Evolutionary conservation across 495 filamentous ascomycete genomes (phyloP).

Genomic region (Hypoxylon lienhwacheense): DNA sequence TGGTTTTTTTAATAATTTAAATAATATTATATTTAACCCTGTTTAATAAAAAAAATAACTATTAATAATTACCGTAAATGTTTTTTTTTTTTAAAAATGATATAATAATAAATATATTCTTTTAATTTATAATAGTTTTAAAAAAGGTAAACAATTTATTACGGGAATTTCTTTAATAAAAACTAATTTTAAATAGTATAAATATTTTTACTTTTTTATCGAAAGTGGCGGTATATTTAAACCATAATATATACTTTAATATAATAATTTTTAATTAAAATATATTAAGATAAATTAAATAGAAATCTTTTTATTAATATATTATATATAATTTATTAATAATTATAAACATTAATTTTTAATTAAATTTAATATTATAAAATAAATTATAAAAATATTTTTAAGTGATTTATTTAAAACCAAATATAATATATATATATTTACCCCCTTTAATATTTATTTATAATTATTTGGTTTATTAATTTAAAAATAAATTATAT

Average conservation of each 20-base stretch:
- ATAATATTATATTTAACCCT: background rate
- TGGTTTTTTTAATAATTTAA: background rate
- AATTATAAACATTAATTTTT: too few species aligned
- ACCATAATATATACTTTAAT: background rate
- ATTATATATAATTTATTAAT: background rate
- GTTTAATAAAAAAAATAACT: background rate
- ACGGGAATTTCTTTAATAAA: background rate
- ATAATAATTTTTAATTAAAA: background rate
- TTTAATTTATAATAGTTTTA: too few species aligned
- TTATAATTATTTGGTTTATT: background rate
- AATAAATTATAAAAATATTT: background rate
- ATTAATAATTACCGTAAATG: background rate
- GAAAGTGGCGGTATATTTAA: background rate
- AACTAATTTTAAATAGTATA: background rate
- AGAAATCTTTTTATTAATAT: background rate
- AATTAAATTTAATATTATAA: background rate
- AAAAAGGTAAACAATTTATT: too few species aligned
- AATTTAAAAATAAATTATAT: background rate
- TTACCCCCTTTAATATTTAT: background rate
- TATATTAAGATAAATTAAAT: background rate
- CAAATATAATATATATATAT: background rate
- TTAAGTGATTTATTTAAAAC: background rate
- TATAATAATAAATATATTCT: background rate
- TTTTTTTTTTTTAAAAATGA: background rate
- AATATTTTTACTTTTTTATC: background rate